These are phyloP conservation scores for Effrenium voratum DNA, from an alignment of 73 alveolate species.

Conservation along the genomic window DNA sequence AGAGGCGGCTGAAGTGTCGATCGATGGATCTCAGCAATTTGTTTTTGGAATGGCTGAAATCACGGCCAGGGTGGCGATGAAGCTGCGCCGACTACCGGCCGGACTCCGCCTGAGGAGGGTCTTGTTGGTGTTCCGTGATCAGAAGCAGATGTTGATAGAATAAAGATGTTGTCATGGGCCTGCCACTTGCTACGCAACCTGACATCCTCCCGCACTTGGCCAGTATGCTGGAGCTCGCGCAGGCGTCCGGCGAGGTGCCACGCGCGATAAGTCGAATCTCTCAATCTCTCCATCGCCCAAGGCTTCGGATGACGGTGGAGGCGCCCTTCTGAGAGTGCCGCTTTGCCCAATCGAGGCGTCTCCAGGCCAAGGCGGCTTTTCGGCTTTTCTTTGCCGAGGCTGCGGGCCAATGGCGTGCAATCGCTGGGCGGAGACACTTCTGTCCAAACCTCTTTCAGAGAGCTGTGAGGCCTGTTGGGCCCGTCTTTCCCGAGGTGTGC, in stretches of 20 bases:
- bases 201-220: not conserved
- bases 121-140: not conserved
- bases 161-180: not conserved
- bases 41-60: not conserved
- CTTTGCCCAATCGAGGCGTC: too few species aligned
- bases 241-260: not conserved
- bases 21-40: not conserved
- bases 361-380: too few species aligned
- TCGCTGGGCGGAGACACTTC: conserved; percentile 38
- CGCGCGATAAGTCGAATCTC: too few species aligned
- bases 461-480: not conserved
- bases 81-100: conserved; percentile 29
- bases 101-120: conserved; percentile 11
- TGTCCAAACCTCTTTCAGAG: not conserved
- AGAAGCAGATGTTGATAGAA: not conserved
- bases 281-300: too few species aligned
- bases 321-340: too few species aligned
- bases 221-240: conserved; percentile 47
- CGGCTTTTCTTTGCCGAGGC: conserved; percentile 8
- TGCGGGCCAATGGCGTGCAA: conserved; percentile 72
- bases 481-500: conserved; percentile 4
- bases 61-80: conserved; percentile 48
- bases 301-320: too few species aligned
- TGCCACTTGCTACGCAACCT: not conserved
- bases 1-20: not conserved